phyloP scores from a whole-genome alignment of 73 alveolate species.

The Paramecium caudatum region DNA sequence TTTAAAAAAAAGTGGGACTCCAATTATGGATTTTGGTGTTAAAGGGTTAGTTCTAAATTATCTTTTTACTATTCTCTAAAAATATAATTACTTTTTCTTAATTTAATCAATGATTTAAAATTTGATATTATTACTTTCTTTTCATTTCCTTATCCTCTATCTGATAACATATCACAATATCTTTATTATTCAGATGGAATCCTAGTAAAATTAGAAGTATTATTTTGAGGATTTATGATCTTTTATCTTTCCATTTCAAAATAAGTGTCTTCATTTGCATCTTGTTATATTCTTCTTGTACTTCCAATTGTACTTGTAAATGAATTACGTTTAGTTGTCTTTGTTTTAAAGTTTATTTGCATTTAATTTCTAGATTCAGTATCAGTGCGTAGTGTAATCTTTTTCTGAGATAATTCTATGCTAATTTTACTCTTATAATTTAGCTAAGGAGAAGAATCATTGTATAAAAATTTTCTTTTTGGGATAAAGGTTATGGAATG shows the following conservation, averaged over 20 bases:
- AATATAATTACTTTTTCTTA: background rate
- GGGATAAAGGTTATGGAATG: background rate
- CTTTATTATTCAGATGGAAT: slow-evolving; percentile 42
- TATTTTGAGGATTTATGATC: slow-evolving; percentile 10
- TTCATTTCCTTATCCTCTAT: slow-evolving; percentile 16
- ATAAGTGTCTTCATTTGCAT: slow-evolving; percentile 11
- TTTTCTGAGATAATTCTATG: slow-evolving; percentile 9
- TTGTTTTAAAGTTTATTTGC: background rate
- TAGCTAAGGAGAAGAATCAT: slow-evolving; percentile 1
- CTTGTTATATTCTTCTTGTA: slow-evolving; percentile 19
- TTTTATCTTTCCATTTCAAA: slow-evolving; percentile 30
- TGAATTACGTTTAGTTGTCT: slow-evolving; percentile 13
- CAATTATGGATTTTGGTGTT: slow-evolving; percentile 16
- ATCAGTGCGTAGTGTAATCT: background rate
- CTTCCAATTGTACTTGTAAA: slow-evolving; percentile 28
- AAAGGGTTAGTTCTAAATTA: slow-evolving; percentile 8
- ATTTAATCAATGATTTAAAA: slow-evolving; percentile 11
- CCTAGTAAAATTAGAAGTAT: background rate
- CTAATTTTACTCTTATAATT: slow-evolving; percentile 13
- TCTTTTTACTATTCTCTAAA: background rate
- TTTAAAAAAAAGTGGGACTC: slow-evolving; percentile 9
- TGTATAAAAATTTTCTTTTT: background rate
- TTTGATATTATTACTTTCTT: slow-evolving; percentile 6
- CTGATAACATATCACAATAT: slow-evolving; percentile 24
- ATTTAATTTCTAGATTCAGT: slow-evolving; percentile 29